Evolutionary conservation across 768 basidiomycete species (phyloP), one percentile per base, ranked within the genome.

Genomic region (Pleurotus pulmonarius): DNA sequence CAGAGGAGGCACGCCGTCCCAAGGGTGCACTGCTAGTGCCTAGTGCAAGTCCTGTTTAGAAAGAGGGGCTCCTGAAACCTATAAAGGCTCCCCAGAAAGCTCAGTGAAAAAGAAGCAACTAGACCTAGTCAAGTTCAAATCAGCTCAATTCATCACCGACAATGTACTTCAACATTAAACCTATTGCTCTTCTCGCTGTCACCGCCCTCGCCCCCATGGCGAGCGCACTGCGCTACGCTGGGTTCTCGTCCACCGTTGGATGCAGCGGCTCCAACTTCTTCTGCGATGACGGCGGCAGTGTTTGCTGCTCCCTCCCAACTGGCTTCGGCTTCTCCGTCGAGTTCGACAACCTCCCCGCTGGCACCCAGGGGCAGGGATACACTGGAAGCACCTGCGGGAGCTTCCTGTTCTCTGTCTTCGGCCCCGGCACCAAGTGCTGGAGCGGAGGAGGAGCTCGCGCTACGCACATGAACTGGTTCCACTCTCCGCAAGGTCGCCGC

Each of bases 301-400:
- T 55, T 1, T 55, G 44, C 44, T 55, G 54, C 34, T 34, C 54
- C 4, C 16, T 55, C 15, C 54, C 54, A 18, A 46, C 54, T 15
- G 54, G 43, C 2, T 55, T 55, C 43, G 54, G 54, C 20, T 55
- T 55, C 54, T 55, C 54, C 22, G 54, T 38, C n/a, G 41, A 55
- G 29, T 55, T 55, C 54, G 25, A 26, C 22, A 37, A 40, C 24
- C 54, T 55, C 24, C 43, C 54, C n/a, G 54, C 22, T 1, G 54
- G 54, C 8, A 45, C 41, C 11, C 54, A 55, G 24, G 54, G 54
- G 7, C 54, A 55, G 24, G 54, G 54, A 44, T 55, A 55, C 54
- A 55, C 43, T 3, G 54, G 54, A 22, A 46, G 24, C 54, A 55
- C 41, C 20, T 55, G 54, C 22, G 22, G 41, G 18, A 38, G 18